Conservation (phyloP, 257 asterid genomes). For the Salvia miltiorrhiza region DNA sequence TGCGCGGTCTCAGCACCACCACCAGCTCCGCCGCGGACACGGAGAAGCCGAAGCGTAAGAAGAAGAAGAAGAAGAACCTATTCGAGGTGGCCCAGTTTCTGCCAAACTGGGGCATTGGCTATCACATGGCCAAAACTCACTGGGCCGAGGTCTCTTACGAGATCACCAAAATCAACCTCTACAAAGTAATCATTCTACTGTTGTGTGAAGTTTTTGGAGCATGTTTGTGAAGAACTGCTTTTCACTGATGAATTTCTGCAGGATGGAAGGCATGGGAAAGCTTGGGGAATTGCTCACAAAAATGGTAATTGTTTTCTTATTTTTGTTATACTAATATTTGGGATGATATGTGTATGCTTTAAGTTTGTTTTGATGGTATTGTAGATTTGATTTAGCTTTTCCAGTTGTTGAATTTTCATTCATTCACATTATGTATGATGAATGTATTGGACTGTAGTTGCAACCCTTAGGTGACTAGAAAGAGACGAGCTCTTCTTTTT, state of each 20-base stretch:
- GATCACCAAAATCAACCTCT: slow-evolving; percentile 91
- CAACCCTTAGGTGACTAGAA: no score
- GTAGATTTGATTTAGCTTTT: not conserved
- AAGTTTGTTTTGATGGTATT: not conserved
- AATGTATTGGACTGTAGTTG: not conserved
- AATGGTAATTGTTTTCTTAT: slow-evolving; percentile 48
- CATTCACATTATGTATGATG: not conserved
- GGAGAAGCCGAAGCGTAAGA: slow-evolving; percentile 54
- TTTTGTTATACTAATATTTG: not conserved
- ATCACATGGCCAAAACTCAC: slow-evolving; percentile 90
- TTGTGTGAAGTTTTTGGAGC: not conserved
- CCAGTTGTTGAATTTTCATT: not conserved
- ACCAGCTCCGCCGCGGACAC: slow-evolving; percentile 19
- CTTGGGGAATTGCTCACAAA: slow-evolving; percentile 91
- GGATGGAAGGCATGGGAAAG: slow-evolving; percentile 97
- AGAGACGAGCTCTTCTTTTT: not conserved
- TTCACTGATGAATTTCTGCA: slow-evolving; percentile 19
- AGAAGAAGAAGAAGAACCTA: slow-evolving; percentile 87
- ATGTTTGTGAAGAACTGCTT: not conserved
- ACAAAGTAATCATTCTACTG: slow-evolving; percentile 49
- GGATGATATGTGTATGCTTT: not conserved
- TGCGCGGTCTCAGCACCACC: slow-evolving; percentile 53
- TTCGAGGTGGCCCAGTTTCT: slow-evolving; percentile 94
- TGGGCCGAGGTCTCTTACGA: slow-evolving; percentile 76
- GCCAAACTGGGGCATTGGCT: slow-evolving; percentile 93